Base-by-base conservation (phyloP, 2,329 filamentous ascomycete species). In the Trichoderma cornu-damae region DNA sequence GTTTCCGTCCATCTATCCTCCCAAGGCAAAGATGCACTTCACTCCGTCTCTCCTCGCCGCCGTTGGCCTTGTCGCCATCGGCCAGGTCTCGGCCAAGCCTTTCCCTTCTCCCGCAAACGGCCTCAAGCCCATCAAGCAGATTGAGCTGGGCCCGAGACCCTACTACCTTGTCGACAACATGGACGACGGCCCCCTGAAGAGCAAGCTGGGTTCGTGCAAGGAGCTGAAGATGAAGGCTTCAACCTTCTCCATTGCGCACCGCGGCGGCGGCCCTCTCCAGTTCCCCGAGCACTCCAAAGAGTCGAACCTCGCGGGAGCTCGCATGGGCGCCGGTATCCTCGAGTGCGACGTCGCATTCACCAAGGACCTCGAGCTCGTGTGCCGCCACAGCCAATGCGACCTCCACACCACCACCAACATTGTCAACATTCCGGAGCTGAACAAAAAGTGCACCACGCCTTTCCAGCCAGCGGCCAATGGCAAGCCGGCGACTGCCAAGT, bases 291-390 rank as follows among this genome's bases (percentile, higher is more conserved):
- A 87, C 70, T 83, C 81, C 30, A 68, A 74, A 44, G 76, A 86
- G 69, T 81, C 81, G 4, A 77, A 80, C 65, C 69, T 82, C 51
- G 84, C 85, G 0, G 85, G 84, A 38, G 78, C 80, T n/a, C 76
- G 84, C 18, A 86, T 86, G 84, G 85, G 85, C 28, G 81, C 84
- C 4, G 85, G 84, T 40, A 76, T 87, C 42, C 77, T 85, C 51
- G 85, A 88, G 70, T 88, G 85, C 69, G 85, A 88, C 67, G 84
- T 86, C 14, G 77, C 81, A 34, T 87, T 88, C 71, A 87, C 85
- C 59, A 78, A 75, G 61, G 85, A 88, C 69, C 77, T 77, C 28
- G 71, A 83, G 66, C 79, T 88, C n/a, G 84, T 88, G 43, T 88
- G 85, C 72, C 80, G 85, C 47, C 85, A 88, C 71, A 80, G 79